Evolutionary conservation across 345 rosid genomes (phyloP).

Genomic region (Camelina laxa): DNA sequence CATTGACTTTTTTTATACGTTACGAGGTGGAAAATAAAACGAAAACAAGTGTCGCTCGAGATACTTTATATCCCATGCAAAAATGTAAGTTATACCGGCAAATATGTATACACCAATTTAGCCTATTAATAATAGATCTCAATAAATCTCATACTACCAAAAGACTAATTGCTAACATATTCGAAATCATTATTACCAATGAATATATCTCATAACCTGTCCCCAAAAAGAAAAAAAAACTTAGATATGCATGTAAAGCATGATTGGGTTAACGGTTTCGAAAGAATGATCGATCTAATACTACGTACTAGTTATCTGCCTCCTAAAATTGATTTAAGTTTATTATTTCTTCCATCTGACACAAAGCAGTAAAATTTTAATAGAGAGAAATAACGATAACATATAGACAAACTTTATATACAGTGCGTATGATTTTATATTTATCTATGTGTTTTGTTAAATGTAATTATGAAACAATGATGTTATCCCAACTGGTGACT

Average conservation of each 20-base stretch:
- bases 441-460: neutral
- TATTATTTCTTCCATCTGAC: neutral
- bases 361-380: neutral
- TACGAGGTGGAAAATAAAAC: neutral
- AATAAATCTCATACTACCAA: neutral
- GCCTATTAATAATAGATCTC: neutral
- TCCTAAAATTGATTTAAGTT: neutral
- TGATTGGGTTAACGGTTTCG: neutral
- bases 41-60: neutral
- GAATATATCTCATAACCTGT: too few species aligned
- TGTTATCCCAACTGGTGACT: conserved; percentile 7
- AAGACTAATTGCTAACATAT: neutral
- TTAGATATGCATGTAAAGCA: too few species aligned
- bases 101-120: neutral
- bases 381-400: neutral
- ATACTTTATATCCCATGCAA: neutral
- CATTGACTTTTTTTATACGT: too few species aligned
- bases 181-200: neutral
- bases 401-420: neutral
- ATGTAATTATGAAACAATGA: conserved; percentile 24
- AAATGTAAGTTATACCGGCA: neutral
- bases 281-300: neutral
- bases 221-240: too few species aligned
- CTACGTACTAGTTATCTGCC: too few species aligned
- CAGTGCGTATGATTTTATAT: neutral